Evolutionary conservation across 192 early-diverging fungal species (phyloP).

Genomic region (Tieghemiomyces parasiticus): DNA sequence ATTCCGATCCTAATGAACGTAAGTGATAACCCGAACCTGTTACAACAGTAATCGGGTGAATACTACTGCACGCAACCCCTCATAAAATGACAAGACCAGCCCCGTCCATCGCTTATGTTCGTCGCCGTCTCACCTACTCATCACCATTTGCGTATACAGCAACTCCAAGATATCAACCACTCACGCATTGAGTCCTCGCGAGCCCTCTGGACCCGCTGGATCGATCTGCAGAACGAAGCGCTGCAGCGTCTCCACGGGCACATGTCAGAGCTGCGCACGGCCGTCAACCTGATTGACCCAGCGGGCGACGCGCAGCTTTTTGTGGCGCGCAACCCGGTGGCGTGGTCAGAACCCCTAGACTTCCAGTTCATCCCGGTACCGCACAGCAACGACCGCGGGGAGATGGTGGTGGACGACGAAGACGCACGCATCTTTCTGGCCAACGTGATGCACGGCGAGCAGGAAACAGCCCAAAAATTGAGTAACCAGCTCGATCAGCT

Average conservation of each 20-base stretch:
- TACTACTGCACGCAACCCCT: no score
- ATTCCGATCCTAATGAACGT: constrained; percentile 2
- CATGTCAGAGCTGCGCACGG: constrained; percentile 1
- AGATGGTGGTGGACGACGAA: neutral
- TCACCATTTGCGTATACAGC: no score
- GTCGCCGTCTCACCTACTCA: no score
- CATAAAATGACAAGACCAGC: no score
- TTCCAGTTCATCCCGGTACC: constrained; percentile 3
- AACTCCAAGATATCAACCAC: constrained; percentile 3
- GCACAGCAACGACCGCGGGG: constrained; percentile 2
- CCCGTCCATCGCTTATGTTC: no score
- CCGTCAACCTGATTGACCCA: neutral
- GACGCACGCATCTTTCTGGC: neutral
- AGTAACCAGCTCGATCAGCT: neutral
- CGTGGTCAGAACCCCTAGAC: constrained; percentile 4
- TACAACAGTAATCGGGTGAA: no score
- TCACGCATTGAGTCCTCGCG: neutral
- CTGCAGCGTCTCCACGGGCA: neutral
- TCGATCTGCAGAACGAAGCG: neutral
- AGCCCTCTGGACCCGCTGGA: constrained; percentile 5
- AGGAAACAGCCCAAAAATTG: neutral
- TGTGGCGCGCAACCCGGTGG: neutral
- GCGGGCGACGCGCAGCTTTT: neutral
- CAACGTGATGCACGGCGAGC: neutral
- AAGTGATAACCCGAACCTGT: no score